Conservation (phyloP, 768 basidiomycete genomes). For the Mycena olivaceomarginata region DNA sequence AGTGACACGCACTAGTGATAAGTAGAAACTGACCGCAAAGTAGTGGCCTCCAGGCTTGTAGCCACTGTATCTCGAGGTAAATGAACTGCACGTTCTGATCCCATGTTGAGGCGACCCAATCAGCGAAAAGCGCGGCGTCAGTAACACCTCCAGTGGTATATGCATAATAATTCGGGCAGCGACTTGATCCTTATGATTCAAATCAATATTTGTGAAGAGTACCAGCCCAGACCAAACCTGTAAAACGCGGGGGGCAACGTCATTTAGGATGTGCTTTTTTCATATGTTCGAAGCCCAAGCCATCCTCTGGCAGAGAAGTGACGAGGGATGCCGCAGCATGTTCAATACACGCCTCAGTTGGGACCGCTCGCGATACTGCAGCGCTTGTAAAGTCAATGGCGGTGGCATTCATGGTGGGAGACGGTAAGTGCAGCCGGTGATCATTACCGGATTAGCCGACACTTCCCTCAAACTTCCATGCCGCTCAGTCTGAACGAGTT, state of each 20-base stretch:
- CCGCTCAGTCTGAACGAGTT: conserved; percentile 38
- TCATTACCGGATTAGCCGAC: neutral
- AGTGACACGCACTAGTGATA: neutral
- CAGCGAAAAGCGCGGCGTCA: conserved; percentile 38
- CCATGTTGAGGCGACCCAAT: conserved; percentile 38
- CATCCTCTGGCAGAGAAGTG: conserved; percentile 25
- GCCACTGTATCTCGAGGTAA: conserved; percentile 38
- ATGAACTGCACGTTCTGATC: conserved; percentile 44
- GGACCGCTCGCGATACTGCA: conserved; percentile 29
- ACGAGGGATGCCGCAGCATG: conserved; percentile 33
- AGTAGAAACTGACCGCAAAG: conserved; percentile 26
- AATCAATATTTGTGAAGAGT: neutral
- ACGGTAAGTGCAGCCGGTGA: neutral
- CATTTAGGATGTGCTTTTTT: conserved; percentile 38
- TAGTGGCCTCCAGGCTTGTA: conserved; percentile 26
- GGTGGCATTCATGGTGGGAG: neutral
- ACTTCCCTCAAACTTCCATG: conserved; percentile 5
- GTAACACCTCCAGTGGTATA: conserved; percentile 41
- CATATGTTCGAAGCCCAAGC: conserved; percentile 34
- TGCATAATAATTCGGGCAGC: conserved; percentile 36
- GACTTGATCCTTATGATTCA: conserved; percentile 24
- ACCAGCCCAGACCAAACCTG: conserved; percentile 14
- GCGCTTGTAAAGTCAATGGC: conserved; percentile 26
- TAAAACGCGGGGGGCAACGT: conserved; percentile 41
- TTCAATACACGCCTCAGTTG: conserved; percentile 10